phyloP scores from a whole-genome alignment of 192 early-diverging fungal species.

The Dissophora globulifera region DNA sequence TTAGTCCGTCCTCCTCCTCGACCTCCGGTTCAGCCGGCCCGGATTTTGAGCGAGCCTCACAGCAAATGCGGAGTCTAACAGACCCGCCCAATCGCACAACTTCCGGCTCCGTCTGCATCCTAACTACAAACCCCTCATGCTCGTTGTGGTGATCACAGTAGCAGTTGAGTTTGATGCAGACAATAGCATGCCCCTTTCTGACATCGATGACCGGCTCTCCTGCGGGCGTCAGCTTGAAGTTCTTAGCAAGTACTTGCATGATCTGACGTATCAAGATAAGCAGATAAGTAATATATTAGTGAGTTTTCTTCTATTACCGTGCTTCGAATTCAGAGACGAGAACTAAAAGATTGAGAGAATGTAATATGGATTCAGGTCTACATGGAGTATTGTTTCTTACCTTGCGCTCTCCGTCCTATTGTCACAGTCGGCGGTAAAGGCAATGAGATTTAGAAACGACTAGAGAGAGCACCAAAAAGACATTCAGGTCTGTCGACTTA shows the following conservation, averaged over 20 bases:
- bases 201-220: conserved; percentile 48
- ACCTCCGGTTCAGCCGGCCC: conserved; percentile 32
- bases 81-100: conserved; percentile 35
- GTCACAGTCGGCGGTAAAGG: too few relatives aligned
- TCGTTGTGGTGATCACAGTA: conserved; percentile 49
- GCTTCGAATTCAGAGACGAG: too few relatives aligned
- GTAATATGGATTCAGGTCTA: too few relatives aligned
- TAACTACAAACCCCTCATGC: conserved; percentile 42
- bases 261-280: conserved; percentile 11
- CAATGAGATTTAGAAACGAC: too few relatives aligned
- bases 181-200: conserved; percentile 37
- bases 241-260: conserved; percentile 48
- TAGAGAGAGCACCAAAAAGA: too few relatives aligned
- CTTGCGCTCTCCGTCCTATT: conserved; percentile 41
- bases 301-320: too few relatives aligned
- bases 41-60: conserved; percentile 43
- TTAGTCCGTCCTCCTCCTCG: conserved; percentile 44
- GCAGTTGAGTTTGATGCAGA: conserved; percentile 49
- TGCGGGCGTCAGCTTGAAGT: conserved; percentile 41
- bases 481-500: too few relatives aligned
- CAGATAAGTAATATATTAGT: too few relatives aligned
- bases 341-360: too few relatives aligned
- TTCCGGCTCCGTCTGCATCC: conserved; percentile 26
- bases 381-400: too few relatives aligned
- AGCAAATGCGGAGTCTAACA: conserved; percentile 42